Evolutionary conservation across 2,329 filamentous ascomycete genomes (phyloP).

Genomic region (Microsporum audouinii): DNA sequence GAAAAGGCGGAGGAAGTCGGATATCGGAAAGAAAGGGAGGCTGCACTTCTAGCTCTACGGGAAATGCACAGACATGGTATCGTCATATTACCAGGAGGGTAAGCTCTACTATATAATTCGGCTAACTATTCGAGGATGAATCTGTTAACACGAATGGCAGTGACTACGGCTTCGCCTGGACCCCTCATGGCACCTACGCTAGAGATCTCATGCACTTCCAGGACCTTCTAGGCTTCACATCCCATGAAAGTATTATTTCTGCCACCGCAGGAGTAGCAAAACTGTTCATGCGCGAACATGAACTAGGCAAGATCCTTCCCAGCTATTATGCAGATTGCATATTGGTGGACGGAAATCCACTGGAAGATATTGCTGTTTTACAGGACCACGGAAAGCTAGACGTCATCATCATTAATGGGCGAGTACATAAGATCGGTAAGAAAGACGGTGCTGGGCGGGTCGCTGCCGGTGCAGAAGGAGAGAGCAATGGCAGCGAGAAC

Average conservation of each 20-base stretch:
- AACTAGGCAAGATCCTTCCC: constrained; percentile 32
- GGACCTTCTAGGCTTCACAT: constrained; percentile 36
- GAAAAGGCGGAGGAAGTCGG: constrained; percentile 36
- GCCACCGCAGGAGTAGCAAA: constrained; percentile 33
- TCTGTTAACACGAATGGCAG: constrained; percentile 10
- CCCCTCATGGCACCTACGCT: constrained; percentile 40
- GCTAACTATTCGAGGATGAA: background rate
- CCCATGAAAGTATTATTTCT: constrained; percentile 35
- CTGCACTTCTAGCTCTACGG: constrained; percentile 28
- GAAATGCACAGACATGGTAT: constrained; percentile 40
- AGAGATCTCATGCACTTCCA: constrained; percentile 39
- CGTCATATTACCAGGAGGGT: constrained; percentile 34
- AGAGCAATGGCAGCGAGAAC: background rate
- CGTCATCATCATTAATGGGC: constrained; percentile 39
- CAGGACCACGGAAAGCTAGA: constrained; percentile 37
- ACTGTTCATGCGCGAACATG: constrained; percentile 29
- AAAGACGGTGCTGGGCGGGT: constrained; percentile 14
- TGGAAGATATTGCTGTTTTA: constrained; percentile 33
- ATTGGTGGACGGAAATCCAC: constrained; percentile 37
- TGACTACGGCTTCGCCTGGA: constrained; percentile 41
- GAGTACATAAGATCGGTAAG: constrained; percentile 32
- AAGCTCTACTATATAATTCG: background rate
- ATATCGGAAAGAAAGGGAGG: constrained; percentile 34
- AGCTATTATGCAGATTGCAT: constrained; percentile 38
- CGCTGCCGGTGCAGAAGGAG: background rate